Conservation (phyloP, 2,329 filamentous ascomycete species). For the Esteya vermicola region DNA sequence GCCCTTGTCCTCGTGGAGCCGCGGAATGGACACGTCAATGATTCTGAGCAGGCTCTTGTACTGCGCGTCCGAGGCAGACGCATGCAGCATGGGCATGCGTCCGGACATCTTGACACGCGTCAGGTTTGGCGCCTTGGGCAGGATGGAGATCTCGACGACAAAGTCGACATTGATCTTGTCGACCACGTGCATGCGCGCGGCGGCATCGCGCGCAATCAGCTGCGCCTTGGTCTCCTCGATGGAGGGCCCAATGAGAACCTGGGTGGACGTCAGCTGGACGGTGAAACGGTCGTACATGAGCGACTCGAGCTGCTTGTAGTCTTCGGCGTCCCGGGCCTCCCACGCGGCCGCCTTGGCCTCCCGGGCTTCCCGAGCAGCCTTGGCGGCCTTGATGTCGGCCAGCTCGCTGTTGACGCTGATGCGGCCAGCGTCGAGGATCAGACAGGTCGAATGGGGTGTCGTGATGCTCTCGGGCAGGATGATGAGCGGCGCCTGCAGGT, state of each 20-base stretch:
- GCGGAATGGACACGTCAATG: slow-evolving; percentile 91
- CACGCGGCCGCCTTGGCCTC: too few species aligned
- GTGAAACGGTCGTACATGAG: slow-evolving; percentile 97
- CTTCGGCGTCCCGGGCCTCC: too few species aligned
- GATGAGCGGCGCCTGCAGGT: slow-evolving; percentile 88
- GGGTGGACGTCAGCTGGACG: slow-evolving; percentile 84
- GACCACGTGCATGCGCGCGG: slow-evolving; percentile 71
- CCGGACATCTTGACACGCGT: slow-evolving; percentile 87
- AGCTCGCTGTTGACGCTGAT: slow-evolving; percentile 88
- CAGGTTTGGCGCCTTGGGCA: slow-evolving; percentile 89
- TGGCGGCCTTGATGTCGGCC: too few species aligned
- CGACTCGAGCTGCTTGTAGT: slow-evolving; percentile 75
- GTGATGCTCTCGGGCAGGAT: slow-evolving; percentile 93
- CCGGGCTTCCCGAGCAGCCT: too few species aligned
- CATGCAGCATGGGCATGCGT: slow-evolving; percentile 82
- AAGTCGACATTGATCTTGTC: slow-evolving; percentile 98
- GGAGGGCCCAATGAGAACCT: slow-evolving; percentile 87
- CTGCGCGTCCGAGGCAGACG: slow-evolving; percentile 82
- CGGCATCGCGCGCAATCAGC: slow-evolving; percentile 51
- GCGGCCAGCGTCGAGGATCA: slow-evolving; percentile 93
- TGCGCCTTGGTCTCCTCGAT: slow-evolving; percentile 82
- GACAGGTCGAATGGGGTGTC: slow-evolving; percentile 62
- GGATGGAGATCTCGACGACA: slow-evolving; percentile 85
- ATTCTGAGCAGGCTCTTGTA: slow-evolving; percentile 96
- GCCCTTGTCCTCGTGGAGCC: too few species aligned